phyloP scores from a whole-genome alignment of 352 stramenopile genomes.

The Pythium chondricola region DNA sequence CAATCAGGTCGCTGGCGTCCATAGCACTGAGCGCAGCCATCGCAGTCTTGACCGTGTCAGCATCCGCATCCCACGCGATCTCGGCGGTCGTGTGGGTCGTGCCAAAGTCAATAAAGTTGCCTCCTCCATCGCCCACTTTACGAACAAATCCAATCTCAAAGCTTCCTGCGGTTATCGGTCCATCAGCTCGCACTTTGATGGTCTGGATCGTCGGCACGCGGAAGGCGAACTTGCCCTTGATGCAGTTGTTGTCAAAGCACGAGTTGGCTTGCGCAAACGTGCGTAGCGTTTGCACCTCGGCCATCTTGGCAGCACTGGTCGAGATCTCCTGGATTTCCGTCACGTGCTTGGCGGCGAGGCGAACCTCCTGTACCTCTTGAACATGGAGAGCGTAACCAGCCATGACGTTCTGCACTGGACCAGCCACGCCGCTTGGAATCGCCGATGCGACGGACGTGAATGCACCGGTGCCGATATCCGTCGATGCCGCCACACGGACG shows the following conservation, averaged over 20 bases:
- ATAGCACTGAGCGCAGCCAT: slow-evolving; percentile 33
- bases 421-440: slow-evolving; percentile 42
- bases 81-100: slow-evolving; percentile 8
- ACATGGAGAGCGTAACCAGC: slow-evolving; percentile 53
- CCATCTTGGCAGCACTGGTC: slow-evolving; percentile 50
- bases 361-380: slow-evolving; percentile 63
- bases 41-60: slow-evolving; percentile 23
- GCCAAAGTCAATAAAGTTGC: slow-evolving; percentile 25
- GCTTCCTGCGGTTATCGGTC: slow-evolving; percentile 40
- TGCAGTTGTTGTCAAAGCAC: slow-evolving; percentile 43
- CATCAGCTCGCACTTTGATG: slow-evolving; percentile 46
- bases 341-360: slow-evolving; percentile 55
- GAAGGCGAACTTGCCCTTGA: slow-evolving; percentile 53
- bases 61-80: slow-evolving; percentile 39
- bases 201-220: slow-evolving; percentile 70
- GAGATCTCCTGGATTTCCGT: slow-evolving; percentile 63
- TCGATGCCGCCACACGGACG: slow-evolving; percentile 49
- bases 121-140: slow-evolving; percentile 18
- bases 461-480: slow-evolving; percentile 42
- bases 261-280: slow-evolving; percentile 37
- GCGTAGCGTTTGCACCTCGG: slow-evolving; percentile 66
- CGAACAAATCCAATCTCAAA: slow-evolving; percentile 44
- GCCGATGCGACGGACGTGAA: slow-evolving; percentile 33
- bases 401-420: slow-evolving; percentile 40
- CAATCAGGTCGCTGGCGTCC: slow-evolving; percentile 40